Base-by-base conservation (phyloP, 352 stramenopile species). In the Pilasporangium apinafurcum region DNA sequence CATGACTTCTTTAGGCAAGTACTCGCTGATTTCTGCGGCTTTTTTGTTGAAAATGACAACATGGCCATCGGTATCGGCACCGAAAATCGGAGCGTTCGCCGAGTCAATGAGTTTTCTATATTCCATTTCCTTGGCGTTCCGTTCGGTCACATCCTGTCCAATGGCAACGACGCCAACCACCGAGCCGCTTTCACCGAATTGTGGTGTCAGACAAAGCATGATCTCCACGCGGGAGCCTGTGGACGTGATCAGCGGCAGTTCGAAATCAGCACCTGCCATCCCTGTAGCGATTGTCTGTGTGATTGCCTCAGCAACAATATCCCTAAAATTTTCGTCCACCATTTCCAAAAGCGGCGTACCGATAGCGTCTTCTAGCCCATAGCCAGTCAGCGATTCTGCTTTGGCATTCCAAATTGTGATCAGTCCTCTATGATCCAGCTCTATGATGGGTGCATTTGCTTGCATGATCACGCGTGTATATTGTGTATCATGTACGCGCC, bases 41-140 rank as follows among this genome's bases (percentile, higher is more conserved):
- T 95, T 96, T 31, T 95, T 83, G 58, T 97, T 98, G 62, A 95
- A 97, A 12, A 91, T 78, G 10, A 83, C 76, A 14, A 91, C 64
- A 13, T 53, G 50, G 5, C 67, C 63, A 5, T 82, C 48, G 8
- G 61, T 68, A 31, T 88, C 70, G 13, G 90, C 72, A 4, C 70
- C 77, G 37, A 92, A 88, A 43, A 86, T 88, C 22, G 78, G 80
- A 4, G 80, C 80, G 30, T 92, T 90, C 2, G 77, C 80, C 4
- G 70, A 70, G 38, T 92, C 73, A 43, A 92, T 68, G 2, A 92
- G 60, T 26, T 75, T 80, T 34, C 67, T 69, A 31, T 83, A 83
- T 49, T 90, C 72, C 44, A 76, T 73, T 36, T 86, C 75, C 39
- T 68, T 81, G 8, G 71, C 59, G 27, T 82, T 85, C 5, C 66